Conservation (phyloP, 345 rosid species). For the Salix arbutifolia region DNA sequence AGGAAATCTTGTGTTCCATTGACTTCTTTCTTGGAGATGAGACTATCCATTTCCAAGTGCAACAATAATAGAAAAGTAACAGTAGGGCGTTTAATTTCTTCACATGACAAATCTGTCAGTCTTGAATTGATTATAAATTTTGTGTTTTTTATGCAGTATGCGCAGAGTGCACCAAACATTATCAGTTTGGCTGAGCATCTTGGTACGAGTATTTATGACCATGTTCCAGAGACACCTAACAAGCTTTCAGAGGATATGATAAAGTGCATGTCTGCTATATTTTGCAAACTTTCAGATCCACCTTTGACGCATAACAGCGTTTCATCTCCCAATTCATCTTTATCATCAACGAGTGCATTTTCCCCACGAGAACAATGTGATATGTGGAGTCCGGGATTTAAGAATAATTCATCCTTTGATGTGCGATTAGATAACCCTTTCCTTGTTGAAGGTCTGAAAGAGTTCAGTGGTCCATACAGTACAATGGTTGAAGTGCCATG, state of each 20-base stretch:
- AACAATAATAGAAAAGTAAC: background rate
- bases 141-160: conserved; percentile 47
- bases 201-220: conserved; percentile 84
- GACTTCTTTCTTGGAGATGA: background rate
- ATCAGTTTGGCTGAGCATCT: conserved; percentile 95
- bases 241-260: conserved; percentile 94
- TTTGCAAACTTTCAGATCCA: conserved; percentile 88
- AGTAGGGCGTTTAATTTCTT: background rate
- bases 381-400: conserved; percentile 76
- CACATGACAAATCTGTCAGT: background rate
- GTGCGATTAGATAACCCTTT: conserved; percentile 74
- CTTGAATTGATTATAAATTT: conserved; percentile 12
- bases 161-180: conserved; percentile 59
- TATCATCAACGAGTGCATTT: conserved; percentile 61
- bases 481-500: conserved; percentile 82
- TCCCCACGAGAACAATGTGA: conserved; percentile 74
- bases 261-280: conserved; percentile 84
- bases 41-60: background rate
- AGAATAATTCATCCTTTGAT: conserved; percentile 74
- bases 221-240: conserved; percentile 84
- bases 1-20: background rate
- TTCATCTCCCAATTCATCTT: conserved; percentile 78
- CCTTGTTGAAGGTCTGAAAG: conserved; percentile 78
- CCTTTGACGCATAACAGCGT: conserved; percentile 54
- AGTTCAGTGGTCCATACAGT: conserved; percentile 92